Base-by-base conservation (phyloP, 495 filamentous ascomycete species). In the Cercophora newfieldiana region DNA sequence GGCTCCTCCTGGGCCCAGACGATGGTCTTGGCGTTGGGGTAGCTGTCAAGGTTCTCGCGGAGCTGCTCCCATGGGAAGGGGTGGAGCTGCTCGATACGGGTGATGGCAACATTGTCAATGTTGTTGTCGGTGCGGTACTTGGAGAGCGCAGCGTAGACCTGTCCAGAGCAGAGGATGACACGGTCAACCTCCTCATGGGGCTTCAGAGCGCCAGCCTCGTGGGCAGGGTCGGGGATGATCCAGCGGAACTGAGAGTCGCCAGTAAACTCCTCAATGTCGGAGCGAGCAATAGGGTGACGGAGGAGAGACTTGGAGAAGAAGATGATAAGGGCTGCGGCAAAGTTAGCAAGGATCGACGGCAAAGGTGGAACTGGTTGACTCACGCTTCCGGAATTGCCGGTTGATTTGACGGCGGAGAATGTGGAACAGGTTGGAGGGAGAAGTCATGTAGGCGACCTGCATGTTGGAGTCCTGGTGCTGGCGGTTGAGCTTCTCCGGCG, bases 391-490 rank as follows among this genome's bases (percentile, higher is more conserved):
- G 90, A 99, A 99, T 80, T 99, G 95, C 65, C 95, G 85, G 85
- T 98, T 93, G 88, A 99, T 97, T 83, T 99, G 95, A 78, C 95
- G 86, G 77, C 95, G 89, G 64, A 99, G 85, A 70, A 97, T 88
- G 82, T 99, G 95, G 89, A 99, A 99, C 74, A 94, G 74, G 81
- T 99, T 99, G 63, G 95, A 81, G 37, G 95, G 95, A 22, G 85
- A 88, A 25, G 94, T 99, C 89, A 94, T 91, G 85, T 91, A 96
- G 64, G 87, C 91, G 77, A 99, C 89, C 83, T 99, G 95, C 93
- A 99, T 97, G 81, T 99, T 99, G 85, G 91, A 96, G 81, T 99
- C 95, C 81, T 99, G 95, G 83, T 99, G 95, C 78, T 99, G 95
- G 71, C 95, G 93, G 30, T 97, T 89, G 56, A 98, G 87, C 83